These are phyloP conservation scores for Jacaranda mimosifolia DNA, from an alignment of 257 asterid genomes.

Conservation along the genomic window DNA sequence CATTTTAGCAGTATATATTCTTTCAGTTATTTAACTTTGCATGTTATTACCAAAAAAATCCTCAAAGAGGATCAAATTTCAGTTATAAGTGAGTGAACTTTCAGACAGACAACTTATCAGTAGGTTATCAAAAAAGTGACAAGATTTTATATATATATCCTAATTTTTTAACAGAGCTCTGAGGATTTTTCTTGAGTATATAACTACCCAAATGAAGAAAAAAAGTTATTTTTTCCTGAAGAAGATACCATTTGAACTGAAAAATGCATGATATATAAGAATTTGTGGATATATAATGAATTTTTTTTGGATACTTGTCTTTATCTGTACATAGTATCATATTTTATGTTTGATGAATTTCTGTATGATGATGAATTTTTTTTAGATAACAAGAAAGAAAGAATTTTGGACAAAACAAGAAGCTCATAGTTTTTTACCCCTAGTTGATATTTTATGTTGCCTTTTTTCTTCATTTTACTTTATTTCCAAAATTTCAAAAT, in stretches of 20 bases:
- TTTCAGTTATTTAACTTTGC: constrained; percentile 33
- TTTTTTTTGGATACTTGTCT: constrained; percentile 24
- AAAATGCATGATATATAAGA: constrained; percentile 37
- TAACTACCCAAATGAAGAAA: not conserved
- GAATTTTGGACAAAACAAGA: not conserved
- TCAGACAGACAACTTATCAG: not conserved
- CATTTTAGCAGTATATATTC: constrained; percentile 76
- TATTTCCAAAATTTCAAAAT: not conserved
- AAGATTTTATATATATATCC: not conserved
- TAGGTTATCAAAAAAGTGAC: constrained; percentile 18
- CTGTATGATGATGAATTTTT: not conserved
- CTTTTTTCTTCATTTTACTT: not conserved
- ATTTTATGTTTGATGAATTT: constrained; percentile 43
- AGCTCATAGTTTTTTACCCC: not conserved
- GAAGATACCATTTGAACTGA: constrained; percentile 26
- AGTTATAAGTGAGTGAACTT: not conserved
- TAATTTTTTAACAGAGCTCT: not conserved
- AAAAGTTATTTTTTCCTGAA: constrained; percentile 19
- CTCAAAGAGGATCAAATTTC: constrained; percentile 26
- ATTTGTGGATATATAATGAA: constrained; percentile 19
- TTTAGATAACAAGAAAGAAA: constrained; percentile 31
- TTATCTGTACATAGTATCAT: constrained; percentile 34
- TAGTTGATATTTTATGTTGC: constrained; percentile 45
- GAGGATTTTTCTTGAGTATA: not conserved
- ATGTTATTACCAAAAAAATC: constrained; percentile 23